Evolutionary conservation across 371 early-diverging fungal species (phyloP), one percentile per base, ranked within the genome.

Genomic region (Nematocida parisii): DNA sequence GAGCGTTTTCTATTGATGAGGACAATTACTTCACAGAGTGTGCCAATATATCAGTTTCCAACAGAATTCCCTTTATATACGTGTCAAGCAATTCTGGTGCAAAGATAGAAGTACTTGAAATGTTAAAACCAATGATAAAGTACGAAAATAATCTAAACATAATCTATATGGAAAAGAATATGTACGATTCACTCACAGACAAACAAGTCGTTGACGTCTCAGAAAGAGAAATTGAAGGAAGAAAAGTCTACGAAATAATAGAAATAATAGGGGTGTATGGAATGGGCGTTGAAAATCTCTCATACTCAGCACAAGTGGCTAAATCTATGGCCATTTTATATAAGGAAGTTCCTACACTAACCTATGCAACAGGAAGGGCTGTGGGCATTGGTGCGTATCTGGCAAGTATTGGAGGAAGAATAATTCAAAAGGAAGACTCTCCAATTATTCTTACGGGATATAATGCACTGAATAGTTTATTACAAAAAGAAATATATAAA

Each of bases 301-400:
- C 92, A 61, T 97, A 95, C 22, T 93, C 93, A 54, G 95, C 94
- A 73, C 89, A 94, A 89, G 95, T 96, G 91, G 97, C 98, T n/a
- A 95, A 95, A 73, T 95, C 91, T 70, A 98, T 96, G 40, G 91
- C 93, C 47, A 89, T 90, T 72, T 95, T 96, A 4, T 96, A 97
- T 87, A 91, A 94, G 52, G 93, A 93, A 77, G 94, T 95, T 83
- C 95, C 97, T 85, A 97, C 97, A 27, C 88, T 94, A 47, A 95
- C 95, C 7, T 88, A 96, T 71, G 97, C 96, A 24, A 94, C 96
- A 3, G 94, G 96, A 86, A 91, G 96, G 68, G 94, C 94, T 54
- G 97, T 98, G 50, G 90, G 95, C 87, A 98, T 98, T 83, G 98
- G 97, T 85, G 97, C 97, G 24, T 98, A 97, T 89, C 90, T 98